These are phyloP conservation scores for Paraurostyla sp. DNA, from an alignment of 73 alveolate genomes.

Conservation along the genomic window DNA sequence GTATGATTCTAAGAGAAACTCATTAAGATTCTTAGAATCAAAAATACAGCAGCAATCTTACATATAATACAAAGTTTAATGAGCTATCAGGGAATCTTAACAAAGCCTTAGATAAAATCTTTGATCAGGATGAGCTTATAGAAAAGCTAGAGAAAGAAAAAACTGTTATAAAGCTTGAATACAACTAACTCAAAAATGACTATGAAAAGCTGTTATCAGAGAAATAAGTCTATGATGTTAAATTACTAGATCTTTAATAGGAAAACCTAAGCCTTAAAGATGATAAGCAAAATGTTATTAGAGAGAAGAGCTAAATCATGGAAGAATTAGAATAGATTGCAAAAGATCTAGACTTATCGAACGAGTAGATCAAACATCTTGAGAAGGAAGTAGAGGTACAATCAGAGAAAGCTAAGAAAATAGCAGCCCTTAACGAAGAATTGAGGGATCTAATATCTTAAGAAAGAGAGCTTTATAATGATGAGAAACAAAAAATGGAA, in stretches of 20 bases:
- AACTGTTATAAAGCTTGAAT: not conserved
- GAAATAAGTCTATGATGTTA: not conserved
- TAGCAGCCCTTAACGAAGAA: not conserved
- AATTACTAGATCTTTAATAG: not conserved
- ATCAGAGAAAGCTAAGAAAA: not conserved
- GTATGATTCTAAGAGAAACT: not conserved
- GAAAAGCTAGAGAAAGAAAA: constrained; percentile 11
- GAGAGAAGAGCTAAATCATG: not conserved
- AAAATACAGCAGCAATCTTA: not conserved
- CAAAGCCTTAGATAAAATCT: constrained; percentile 18
- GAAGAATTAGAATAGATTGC: not conserved
- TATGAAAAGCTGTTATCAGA: not conserved
- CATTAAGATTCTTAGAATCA: not conserved
- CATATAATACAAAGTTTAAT: not conserved
- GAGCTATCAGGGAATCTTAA: not conserved
- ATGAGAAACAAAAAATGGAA: not conserved
- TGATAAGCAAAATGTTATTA: not conserved
- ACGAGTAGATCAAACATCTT: not conserved
- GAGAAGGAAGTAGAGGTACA: not conserved
- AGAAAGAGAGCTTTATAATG: not conserved
- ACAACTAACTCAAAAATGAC: not conserved
- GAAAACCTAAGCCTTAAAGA: not conserved
- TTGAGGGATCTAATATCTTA: not conserved
- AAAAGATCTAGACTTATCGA: not conserved
- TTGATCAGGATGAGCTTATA: not conserved